A percentile compares a stretch with the other conserved stretches of the same genome.
These are phyloP conservation scores for Goffeauzyma gilvescens DNA, from an alignment of 768 basidiomycete species.

Conservation along the genomic window DNA sequence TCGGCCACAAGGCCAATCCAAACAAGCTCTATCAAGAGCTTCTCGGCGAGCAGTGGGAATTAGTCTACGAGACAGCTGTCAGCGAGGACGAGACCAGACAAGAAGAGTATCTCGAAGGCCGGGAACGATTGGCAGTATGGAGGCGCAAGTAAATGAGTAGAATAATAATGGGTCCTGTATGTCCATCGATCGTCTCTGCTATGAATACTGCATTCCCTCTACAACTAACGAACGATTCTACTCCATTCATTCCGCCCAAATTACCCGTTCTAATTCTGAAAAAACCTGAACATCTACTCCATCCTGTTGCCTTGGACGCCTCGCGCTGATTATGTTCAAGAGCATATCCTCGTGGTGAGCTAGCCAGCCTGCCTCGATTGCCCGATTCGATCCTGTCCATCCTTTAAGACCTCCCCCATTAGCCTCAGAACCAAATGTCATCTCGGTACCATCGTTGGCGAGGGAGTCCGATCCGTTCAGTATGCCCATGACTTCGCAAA, in stretches of 20 bases:
- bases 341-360: slow-evolving; percentile 15
- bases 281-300: neutral
- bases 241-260: neutral
- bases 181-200: too few species aligned
- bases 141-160: too few species aligned
- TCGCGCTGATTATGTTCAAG: slow-evolving; percentile 6
- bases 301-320: neutral
- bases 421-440: slow-evolving; percentile 15
- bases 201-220: too few species aligned
- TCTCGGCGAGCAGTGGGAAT: slow-evolving; percentile 19
- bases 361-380: slow-evolving; percentile 19
- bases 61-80: slow-evolving; percentile 13
- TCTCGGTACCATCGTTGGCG: slow-evolving; percentile 4
- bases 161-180: too few species aligned
- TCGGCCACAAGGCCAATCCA: slow-evolving; percentile 17
- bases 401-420: slow-evolving; percentile 14
- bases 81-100: slow-evolving; percentile 9
- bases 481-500: slow-evolving; percentile 28
- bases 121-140: too few species aligned
- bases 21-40: slow-evolving; percentile 20
- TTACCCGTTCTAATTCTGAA: neutral
- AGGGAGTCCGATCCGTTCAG: slow-evolving; percentile 20
- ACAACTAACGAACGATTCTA: too few species aligned
- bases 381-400: slow-evolving; percentile 16
- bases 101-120: too few species aligned